These are phyloP conservation scores for Ammopiptanthus mongolicus DNA, from an alignment of 306 rosid genomes.

Conservation along the genomic window DNA sequence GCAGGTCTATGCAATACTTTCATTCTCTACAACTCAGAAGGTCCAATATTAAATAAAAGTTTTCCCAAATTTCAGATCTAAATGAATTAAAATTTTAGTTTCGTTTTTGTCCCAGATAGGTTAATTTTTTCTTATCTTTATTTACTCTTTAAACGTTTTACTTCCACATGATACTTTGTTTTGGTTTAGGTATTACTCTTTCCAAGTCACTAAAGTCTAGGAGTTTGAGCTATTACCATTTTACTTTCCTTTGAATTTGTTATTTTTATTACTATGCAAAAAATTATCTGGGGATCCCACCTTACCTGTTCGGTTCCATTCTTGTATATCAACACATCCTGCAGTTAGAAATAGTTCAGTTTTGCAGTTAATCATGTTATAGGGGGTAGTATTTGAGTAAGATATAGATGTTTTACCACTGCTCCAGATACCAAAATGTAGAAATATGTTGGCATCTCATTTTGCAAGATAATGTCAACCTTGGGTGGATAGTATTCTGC, in stretches of 20 bases:
- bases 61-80: not conserved
- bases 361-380: not conserved
- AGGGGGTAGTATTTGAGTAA: constrained; percentile 6
- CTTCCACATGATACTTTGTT: not conserved
- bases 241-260: constrained; percentile 4
- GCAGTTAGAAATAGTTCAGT: constrained; percentile 38
- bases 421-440: constrained; percentile 76
- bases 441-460: constrained; percentile 77
- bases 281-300: constrained; percentile 13
- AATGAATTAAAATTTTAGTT: not conserved
- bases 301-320: constrained; percentile 80
- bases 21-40: constrained; percentile 1
- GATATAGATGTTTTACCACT: constrained; percentile 46
- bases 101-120: not conserved
- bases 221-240: constrained; percentile 10
- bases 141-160: not conserved
- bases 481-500: constrained; percentile 87
- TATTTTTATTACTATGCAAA: not conserved
- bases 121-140: not conserved
- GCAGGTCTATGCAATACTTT: constrained; percentile 9
- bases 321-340: constrained; percentile 64
- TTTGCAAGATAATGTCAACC: constrained; percentile 75
- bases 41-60: not conserved
- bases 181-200: not conserved
- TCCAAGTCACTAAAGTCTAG: not conserved